Percentiles rank a stretch among this genome's conserved stretches.
Evolutionary conservation across 176 grass and related monocot genomes (phyloP).

Genomic region (Raddia distichophylla): DNA sequence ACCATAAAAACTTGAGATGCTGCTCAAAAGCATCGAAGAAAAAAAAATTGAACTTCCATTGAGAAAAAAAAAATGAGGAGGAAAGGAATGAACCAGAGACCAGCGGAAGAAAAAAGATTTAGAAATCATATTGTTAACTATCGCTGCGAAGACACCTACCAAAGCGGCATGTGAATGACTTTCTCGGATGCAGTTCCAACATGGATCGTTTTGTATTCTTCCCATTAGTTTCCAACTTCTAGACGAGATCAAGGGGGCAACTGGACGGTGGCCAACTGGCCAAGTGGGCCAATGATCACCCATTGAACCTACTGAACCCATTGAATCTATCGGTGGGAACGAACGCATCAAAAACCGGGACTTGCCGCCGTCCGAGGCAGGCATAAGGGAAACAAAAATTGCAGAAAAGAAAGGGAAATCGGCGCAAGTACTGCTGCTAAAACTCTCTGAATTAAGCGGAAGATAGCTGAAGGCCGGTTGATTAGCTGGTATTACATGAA

Average conservation of each 20-base stretch:
- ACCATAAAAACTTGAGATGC: no score
- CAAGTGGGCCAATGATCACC: constrained; percentile 27
- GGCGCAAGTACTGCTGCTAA: neutral
- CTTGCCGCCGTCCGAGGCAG: neutral
- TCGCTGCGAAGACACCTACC: no score
- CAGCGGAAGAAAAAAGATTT: neutral
- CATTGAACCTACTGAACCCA: neutral
- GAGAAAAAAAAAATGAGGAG: neutral
- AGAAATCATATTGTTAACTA: no score
- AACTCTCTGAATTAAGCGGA: neutral
- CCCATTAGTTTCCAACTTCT: neutral
- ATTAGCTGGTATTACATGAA: neutral
- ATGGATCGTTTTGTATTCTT: neutral
- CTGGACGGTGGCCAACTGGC: neutral
- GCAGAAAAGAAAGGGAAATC: no score
- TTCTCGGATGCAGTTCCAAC: neutral
- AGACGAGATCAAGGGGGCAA: neutral
- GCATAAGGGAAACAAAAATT: neutral
- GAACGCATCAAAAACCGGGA: neutral
- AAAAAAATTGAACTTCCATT: neutral
- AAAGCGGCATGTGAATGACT: neutral
- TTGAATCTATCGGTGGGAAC: neutral
- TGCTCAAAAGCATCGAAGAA: no score
- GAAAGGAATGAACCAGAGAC: neutral
- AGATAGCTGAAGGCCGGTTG: neutral